Conservation (phyloP, 2,329 filamentous ascomycete genomes). For the Pleoardoris graminearum region DNA sequence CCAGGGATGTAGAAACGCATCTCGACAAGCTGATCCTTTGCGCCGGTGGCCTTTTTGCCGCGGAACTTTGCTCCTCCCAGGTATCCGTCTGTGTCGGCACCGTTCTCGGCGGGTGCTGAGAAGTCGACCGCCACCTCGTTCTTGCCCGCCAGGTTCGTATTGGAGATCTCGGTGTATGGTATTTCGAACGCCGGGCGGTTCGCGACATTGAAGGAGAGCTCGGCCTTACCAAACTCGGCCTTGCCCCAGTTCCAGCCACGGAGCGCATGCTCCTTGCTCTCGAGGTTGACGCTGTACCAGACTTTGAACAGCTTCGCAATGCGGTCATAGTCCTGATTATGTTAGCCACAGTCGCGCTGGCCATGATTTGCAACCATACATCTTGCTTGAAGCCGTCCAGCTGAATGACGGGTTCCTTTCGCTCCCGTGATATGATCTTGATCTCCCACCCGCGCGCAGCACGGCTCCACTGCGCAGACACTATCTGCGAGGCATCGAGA, state of each 20-base stretch:
- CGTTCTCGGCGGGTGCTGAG: conserved; percentile 71
- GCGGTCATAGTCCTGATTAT: conserved; percentile 79
- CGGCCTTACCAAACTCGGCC: conserved; percentile 92
- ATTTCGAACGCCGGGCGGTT: conserved; percentile 96
- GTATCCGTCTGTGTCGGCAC: conserved; percentile 72
- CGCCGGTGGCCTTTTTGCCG: conserved; percentile 87
- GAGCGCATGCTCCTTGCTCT: conserved; percentile 90
- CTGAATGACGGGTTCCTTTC: conserved; percentile 77
- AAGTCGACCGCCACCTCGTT: conserved; percentile 98
- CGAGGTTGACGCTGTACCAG: conserved; percentile 93
- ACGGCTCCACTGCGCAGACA: conserved; percentile 89
- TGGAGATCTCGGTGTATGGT: conserved; percentile 94
- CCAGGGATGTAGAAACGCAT: conserved; percentile 99
- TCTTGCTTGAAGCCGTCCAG: conserved; percentile 94
- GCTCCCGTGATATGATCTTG: conserved; percentile 78
- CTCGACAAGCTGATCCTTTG: conserved; percentile 90
- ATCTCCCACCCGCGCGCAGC: conserved; percentile 91
- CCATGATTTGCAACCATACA: conserved; percentile 43
- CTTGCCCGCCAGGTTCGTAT: conserved; percentile 95
- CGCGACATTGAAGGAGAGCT: conserved; percentile 94
- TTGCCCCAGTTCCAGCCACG: conserved; percentile 99
- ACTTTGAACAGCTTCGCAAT: conserved; percentile 93
- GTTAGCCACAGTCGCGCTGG: conserved; percentile 9
- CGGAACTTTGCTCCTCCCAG: conserved; percentile 73
- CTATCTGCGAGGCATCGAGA: conserved; percentile 83